Evolutionary conservation across 1,284 basidiomycete genomes (phyloP).

Genomic region (Coniophora puteana): DNA sequence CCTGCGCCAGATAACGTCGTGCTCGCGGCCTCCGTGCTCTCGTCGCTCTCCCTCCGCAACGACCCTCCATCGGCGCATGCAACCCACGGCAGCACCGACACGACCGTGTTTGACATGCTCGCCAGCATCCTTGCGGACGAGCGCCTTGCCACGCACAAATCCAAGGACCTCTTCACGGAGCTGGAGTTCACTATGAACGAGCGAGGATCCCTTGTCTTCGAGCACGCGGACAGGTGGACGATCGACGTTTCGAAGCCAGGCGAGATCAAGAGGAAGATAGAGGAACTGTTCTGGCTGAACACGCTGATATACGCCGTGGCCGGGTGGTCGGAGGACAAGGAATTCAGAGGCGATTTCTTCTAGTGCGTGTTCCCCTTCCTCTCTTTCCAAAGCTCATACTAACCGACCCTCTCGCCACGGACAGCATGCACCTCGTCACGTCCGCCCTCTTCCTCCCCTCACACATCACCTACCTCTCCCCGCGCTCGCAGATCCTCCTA

Average conservation of each 20-base stretch:
- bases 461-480: conserved; percentile 32
- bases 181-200: conserved; percentile 3
- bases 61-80: too few relatives aligned
- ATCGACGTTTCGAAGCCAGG: conserved; percentile 21
- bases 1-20: too few relatives aligned
- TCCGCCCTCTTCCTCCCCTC: conserved; percentile 48
- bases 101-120: conserved; percentile 24
- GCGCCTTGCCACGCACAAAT: conserved; percentile 6
- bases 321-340: conserved; percentile 32
- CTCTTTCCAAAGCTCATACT: not conserved
- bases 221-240: conserved; percentile 22
- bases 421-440: conserved; percentile 53
- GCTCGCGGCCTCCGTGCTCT: too few relatives aligned
- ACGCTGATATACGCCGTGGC: conserved; percentile 39
- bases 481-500: conserved; percentile 34
- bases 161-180: not conserved
- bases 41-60: too few relatives aligned
- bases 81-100: conserved; percentile 6
- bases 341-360: conserved; percentile 45
- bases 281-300: conserved; percentile 44
- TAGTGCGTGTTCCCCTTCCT: conserved; percentile 37
- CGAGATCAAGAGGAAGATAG: conserved; percentile 39
- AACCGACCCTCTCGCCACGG: not conserved
- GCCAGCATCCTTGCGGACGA: conserved; percentile 24
- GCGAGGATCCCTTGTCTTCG: conserved; percentile 6